phyloP scores from a whole-genome alignment of 352 stramenopile genomes.

The Globisporangium megalacanthum region DNA sequence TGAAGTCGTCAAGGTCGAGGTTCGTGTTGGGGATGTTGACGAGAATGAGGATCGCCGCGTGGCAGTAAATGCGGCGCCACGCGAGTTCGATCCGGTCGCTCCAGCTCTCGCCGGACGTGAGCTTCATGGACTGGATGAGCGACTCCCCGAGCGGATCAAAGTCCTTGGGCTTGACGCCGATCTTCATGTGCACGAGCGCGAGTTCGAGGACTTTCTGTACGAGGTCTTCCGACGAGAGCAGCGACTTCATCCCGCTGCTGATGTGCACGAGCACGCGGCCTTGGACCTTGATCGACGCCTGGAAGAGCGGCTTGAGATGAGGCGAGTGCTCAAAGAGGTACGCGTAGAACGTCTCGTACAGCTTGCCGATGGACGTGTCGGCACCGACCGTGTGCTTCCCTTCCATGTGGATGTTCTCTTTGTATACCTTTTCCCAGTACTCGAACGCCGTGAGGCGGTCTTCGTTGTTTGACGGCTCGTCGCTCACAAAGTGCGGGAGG shows the following conservation, averaged over 20 bases:
- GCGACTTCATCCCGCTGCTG: constrained; percentile 52
- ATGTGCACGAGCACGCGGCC: constrained; percentile 61
- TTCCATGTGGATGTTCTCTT: constrained; percentile 64
- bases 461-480: constrained; percentile 40
- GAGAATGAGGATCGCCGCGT: constrained; percentile 55
- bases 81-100: constrained; percentile 36
- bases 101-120: constrained; percentile 44
- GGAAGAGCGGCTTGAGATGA: constrained; percentile 59
- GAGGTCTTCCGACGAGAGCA: constrained; percentile 47
- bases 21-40: constrained; percentile 51
- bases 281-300: constrained; percentile 52
- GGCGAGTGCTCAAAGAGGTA: constrained; percentile 56
- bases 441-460: constrained; percentile 48
- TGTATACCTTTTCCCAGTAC: constrained; percentile 62
- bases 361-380: constrained; percentile 38
- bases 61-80: constrained; percentile 57
- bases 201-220: constrained; percentile 56
- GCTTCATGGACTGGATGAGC: constrained; percentile 54
- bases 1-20: constrained; percentile 36
- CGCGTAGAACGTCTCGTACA: constrained; percentile 66
- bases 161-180: constrained; percentile 57
- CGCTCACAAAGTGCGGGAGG: constrained; percentile 49
- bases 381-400: constrained; percentile 33
- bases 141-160: constrained; percentile 56
- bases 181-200: constrained; percentile 57